Evolutionary conservation across 2,329 filamentous ascomycete genomes (phyloP), one percentile per base, ranked within the genome.

Genomic region (Penicillium corylophilum): DNA sequence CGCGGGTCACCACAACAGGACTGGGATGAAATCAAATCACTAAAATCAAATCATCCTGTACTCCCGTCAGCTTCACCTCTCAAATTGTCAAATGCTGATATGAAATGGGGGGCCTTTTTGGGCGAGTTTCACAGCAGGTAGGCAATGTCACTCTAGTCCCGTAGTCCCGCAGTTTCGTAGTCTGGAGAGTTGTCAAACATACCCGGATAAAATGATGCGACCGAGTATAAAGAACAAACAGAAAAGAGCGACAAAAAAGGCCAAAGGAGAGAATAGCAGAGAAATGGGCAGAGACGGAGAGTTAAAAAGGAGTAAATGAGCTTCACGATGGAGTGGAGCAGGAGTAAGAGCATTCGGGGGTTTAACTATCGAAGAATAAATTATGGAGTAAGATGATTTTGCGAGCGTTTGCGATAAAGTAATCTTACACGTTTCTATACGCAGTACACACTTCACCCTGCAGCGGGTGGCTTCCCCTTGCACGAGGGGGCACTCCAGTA

Each of bases 41-140:
- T 60, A 57, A 20, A 38, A 20, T 38, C 35, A 20, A 63, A 61
- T 55, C 61, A 63, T 63, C 57, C 61, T 63, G 60, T 61, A 44
- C 50, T 51, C 51, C 46, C 45, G 48, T 51, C 43, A 51, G 48
- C 48, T 43, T 35, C 29, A 33, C 12, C 13, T 35, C 28, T 33
- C 29, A 6, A 12, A 5, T 18, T 23, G 10, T 24, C 41, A 28
- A 15, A n/a, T 20, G 35, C 35, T 38, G 26, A 44, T 9, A 16
- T 31, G 35, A 18, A 20, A 31, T 44, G 29, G 48, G 54, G 51
- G 44, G 47, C 26, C 38, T 43, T 26, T 38, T n/a, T 8, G 13
- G 40, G 10, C 16, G 24, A 18, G 41, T 31, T 44, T 31, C 41
- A 24, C 46, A 39, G 40, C 5, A n/a, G 5, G 15, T 18, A 23